Evolutionary conservation across 2,329 filamentous ascomycete species (phyloP).

Genomic region (Pestalotiopsis sp.): DNA sequence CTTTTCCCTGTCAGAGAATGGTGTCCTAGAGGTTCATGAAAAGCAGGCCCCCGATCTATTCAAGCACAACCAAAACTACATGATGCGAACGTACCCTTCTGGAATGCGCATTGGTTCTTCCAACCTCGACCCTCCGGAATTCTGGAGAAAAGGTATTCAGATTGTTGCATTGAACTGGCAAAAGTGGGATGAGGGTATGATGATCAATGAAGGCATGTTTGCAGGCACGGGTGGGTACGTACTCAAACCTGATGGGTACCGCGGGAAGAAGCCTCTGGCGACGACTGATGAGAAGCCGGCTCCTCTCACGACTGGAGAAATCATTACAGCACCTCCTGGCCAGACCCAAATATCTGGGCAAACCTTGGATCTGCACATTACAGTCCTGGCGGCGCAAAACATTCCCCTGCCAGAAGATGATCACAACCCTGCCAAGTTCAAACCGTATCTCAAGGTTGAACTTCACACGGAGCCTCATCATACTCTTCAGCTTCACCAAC

Average conservation of each 20-base stretch:
- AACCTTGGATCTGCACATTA: slow-evolving; percentile 71
- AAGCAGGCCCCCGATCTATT: slow-evolving; percentile 62
- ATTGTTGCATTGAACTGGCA: slow-evolving; percentile 96
- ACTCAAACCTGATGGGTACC: slow-evolving; percentile 72
- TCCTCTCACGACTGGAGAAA: slow-evolving; percentile 27
- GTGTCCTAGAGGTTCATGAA: slow-evolving; percentile 63
- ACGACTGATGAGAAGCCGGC: slow-evolving; percentile 9
- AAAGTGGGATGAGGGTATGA: slow-evolving; percentile 87
- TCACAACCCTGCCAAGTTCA: slow-evolving; percentile 58
- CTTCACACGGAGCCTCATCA: slow-evolving; percentile 70
- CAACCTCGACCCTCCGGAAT: slow-evolving; percentile 81
- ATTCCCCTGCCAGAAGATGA: slow-evolving; percentile 66
- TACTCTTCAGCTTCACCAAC: slow-evolving; percentile 34
- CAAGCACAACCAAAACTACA: slow-evolving; percentile 76
- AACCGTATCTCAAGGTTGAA: slow-evolving; percentile 82
- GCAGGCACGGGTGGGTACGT: slow-evolving; percentile 81
- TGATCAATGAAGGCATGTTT: slow-evolving; percentile 95
- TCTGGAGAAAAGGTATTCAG: slow-evolving; percentile 89
- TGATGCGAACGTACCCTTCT: slow-evolving; percentile 89
- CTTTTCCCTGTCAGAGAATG: slow-evolving; percentile 67
- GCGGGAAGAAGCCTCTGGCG: slow-evolving; percentile 32
- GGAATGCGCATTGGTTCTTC: slow-evolving; percentile 81
- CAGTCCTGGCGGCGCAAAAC: slow-evolving; percentile 75
- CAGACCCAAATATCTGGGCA: slow-evolving; percentile 48
- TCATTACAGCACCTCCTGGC: slow-evolving; percentile 16